These are phyloP conservation scores for Lepidium aucheri DNA, from an alignment of 345 rosid species.

Conservation along the genomic window DNA sequence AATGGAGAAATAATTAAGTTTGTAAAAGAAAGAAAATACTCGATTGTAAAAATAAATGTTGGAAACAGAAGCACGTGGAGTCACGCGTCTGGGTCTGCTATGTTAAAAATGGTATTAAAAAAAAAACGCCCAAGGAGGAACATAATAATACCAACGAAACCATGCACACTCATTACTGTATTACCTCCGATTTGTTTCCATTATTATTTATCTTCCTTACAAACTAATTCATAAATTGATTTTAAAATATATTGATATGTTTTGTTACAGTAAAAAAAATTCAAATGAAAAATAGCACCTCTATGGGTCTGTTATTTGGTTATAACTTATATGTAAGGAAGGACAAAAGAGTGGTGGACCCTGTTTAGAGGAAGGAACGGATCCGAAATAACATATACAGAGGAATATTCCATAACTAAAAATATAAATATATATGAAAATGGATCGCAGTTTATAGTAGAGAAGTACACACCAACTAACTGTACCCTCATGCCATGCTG, in stretches of 20 bases:
- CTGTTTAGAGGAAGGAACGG: background rate
- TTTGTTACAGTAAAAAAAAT: background rate
- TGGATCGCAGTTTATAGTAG: background rate
- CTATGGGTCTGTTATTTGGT: background rate
- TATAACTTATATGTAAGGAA: slow-evolving; percentile 1
- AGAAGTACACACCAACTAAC: slow-evolving; percentile 21
- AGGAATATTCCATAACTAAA: slow-evolving; percentile 6
- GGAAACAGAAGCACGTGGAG: slow-evolving; percentile 19
- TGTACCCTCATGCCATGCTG: slow-evolving; percentile 21
- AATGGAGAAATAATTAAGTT: too few relatives aligned
- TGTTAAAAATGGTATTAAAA: too few relatives aligned
- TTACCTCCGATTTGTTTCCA: background rate
- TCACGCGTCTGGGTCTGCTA: slow-evolving; percentile 13
- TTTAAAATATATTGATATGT: background rate
- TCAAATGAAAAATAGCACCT: too few relatives aligned
- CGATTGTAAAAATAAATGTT: background rate
- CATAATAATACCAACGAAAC: slow-evolving; percentile 11
- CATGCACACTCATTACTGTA: slow-evolving; percentile 18
- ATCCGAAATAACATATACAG: background rate
- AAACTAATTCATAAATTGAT: background rate
- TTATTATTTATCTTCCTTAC: background rate
- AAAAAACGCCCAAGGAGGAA: background rate
- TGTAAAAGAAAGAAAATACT: too few relatives aligned
- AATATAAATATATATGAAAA: background rate
- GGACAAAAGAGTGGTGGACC: slow-evolving; percentile 10